Percentiles rank a stretch among this genome's conserved stretches.
Conservation (phyloP, 495 filamentous ascomycete genomes). For the Penicillium cataractarum region DNA sequence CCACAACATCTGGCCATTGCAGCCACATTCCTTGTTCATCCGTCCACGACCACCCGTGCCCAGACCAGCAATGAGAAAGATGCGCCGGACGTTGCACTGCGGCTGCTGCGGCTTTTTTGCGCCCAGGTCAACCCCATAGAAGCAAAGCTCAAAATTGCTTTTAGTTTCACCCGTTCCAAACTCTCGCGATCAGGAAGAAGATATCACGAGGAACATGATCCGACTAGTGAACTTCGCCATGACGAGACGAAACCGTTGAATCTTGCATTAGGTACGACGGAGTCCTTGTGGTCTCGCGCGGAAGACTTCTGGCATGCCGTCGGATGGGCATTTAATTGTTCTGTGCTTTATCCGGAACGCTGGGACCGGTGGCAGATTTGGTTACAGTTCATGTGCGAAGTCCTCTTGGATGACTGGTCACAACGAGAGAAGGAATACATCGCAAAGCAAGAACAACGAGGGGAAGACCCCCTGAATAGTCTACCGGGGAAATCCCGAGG, state of each 20-base stretch:
- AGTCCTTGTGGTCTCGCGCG: slow-evolving; percentile 70
- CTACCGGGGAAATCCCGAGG: slow-evolving; percentile 14
- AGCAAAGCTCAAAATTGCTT: slow-evolving; percentile 54
- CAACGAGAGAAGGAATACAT: slow-evolving; percentile 47
- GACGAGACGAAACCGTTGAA: slow-evolving; percentile 48
- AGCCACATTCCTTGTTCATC: slow-evolving; percentile 70
- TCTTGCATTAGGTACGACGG: slow-evolving; percentile 60
- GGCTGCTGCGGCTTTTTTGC: slow-evolving; percentile 60
- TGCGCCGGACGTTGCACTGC: slow-evolving; percentile 56
- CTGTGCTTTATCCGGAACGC: slow-evolving; percentile 64
- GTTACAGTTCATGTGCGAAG: slow-evolving; percentile 78
- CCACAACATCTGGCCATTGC: slow-evolving; percentile 67
- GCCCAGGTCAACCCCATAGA: slow-evolving; percentile 54
- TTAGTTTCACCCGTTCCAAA: slow-evolving; percentile 51
- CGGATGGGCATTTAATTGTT: slow-evolving; percentile 95
- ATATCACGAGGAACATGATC: slow-evolving; percentile 28
- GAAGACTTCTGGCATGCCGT: slow-evolving; percentile 88
- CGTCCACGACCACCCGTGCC: slow-evolving; percentile 66
- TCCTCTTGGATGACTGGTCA: slow-evolving; percentile 75
- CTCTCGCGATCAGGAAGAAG: slow-evolving; percentile 39
- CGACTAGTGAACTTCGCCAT: slow-evolving; percentile 15
- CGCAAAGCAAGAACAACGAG: slow-evolving; percentile 18
- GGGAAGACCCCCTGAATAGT: slow-evolving; percentile 7
- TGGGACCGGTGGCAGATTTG: slow-evolving; percentile 86
- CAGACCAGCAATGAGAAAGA: slow-evolving; percentile 53